A percentile compares a stretch with the other conserved stretches of the same genome.
phyloP scores from a whole-genome alignment of 1,284 basidiomycete genomes.

The Ceratobasidium papillatum region DNA sequence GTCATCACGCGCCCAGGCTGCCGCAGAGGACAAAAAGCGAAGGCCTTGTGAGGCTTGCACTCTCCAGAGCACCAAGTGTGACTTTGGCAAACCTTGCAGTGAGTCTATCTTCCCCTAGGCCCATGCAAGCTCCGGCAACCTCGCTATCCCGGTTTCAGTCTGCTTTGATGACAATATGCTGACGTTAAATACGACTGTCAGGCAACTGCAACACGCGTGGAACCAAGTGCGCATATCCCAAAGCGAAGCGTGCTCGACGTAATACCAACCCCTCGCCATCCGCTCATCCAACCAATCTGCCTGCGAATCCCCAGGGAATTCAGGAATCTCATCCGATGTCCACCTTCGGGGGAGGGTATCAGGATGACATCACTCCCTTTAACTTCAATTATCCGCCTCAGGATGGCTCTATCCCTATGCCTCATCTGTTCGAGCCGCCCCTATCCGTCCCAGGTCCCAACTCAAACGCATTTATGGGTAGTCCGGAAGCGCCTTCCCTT shows the following conservation, averaged over 20 bases:
- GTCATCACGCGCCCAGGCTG: constrained; percentile 39
- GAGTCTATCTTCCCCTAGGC: constrained; percentile 44
- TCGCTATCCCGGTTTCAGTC: background rate
- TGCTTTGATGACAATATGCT: constrained; percentile 32
- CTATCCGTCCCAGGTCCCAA: constrained; percentile 12
- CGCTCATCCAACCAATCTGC: background rate
- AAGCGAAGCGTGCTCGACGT: constrained; percentile 58
- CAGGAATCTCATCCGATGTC: constrained; percentile 15
- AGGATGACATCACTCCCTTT: constrained; percentile 31
- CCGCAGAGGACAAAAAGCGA: constrained; percentile 43
- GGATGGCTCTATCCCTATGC: constrained; percentile 1
- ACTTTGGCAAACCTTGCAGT: constrained; percentile 82
- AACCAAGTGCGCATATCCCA: constrained; percentile 81
- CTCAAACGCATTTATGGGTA: constrained; percentile 22
- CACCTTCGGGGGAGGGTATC: constrained; percentile 17
- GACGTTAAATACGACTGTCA: constrained; percentile 49
- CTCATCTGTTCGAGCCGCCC: constrained; percentile 24
- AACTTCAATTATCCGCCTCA: constrained; percentile 37
- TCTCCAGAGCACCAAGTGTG: constrained; percentile 69
- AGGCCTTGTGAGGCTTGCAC: constrained; percentile 62
- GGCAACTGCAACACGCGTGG: constrained; percentile 82
- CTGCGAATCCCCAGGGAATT: background rate
- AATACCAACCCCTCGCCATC: constrained; percentile 28
- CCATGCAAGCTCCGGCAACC: constrained; percentile 7
- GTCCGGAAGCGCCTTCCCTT: constrained; percentile 27